Evolutionary conservation across 208 protist species (phyloP).

Genomic region (Trypanosomatidae sp.): DNA sequence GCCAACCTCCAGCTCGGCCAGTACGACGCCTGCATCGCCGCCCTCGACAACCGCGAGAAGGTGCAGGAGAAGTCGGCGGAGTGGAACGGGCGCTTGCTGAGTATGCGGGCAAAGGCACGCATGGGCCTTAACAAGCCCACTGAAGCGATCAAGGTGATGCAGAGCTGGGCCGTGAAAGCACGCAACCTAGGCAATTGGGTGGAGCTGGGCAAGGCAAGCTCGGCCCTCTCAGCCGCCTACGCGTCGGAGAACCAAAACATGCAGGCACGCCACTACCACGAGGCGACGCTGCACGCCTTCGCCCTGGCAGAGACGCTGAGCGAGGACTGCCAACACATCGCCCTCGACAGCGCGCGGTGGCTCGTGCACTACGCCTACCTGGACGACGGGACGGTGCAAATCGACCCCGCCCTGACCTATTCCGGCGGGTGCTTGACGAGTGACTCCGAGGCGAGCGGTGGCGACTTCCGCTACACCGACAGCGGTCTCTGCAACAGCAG

Average conservation of each 20-base stretch:
- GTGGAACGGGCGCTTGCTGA: constrained; percentile 60
- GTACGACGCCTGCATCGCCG: constrained; percentile 70
- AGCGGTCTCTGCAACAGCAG: constrained; percentile 60
- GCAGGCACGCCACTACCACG: constrained; percentile 64
- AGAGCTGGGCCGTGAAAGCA: constrained; percentile 71
- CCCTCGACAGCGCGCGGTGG: constrained; percentile 77
- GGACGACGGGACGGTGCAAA: constrained; percentile 62
- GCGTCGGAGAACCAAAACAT: constrained; percentile 52
- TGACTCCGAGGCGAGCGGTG: constrained; percentile 21
- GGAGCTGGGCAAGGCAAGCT: constrained; percentile 70
- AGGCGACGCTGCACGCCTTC: constrained; percentile 55
- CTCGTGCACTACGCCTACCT: constrained; percentile 86
- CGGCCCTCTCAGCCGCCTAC: constrained; percentile 61
- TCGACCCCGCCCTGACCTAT: constrained; percentile 30
- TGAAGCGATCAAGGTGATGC: constrained; percentile 79
- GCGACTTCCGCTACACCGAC: constrained; percentile 25
- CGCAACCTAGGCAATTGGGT: constrained; percentile 52
- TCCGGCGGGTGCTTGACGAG: constrained; percentile 13
- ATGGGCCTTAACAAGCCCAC: constrained; percentile 63
- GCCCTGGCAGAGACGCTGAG: constrained; percentile 26
- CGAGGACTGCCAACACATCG: constrained; percentile 40
- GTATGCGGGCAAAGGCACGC: constrained; percentile 72
- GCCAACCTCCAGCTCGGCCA: constrained; percentile 81
- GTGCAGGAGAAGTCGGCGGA: constrained; percentile 79
- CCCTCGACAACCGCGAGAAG: constrained; percentile 76